Conservation (phyloP, 2,329 filamentous ascomycete species). For the Coniochaeta hoffmannii region DNA sequence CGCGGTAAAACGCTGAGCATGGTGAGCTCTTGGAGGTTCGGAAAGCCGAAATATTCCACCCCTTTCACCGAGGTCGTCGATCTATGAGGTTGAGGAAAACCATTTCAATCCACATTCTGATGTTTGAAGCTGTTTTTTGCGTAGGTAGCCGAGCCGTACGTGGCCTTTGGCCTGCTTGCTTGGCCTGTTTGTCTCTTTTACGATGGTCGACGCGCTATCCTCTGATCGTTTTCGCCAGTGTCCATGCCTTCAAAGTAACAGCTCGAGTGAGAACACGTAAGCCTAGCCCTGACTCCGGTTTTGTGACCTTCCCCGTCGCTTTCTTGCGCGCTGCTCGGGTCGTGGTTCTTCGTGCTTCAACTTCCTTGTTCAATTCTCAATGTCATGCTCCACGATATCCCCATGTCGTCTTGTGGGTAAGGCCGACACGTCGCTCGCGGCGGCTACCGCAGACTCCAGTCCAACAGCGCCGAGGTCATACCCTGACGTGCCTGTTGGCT, state of each 20-base stretch:
- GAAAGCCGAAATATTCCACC: conserved; percentile 80
- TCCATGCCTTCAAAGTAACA: background rate
- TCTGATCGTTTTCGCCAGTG: no score
- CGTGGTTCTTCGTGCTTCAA: no score
- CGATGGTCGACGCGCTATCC: no score
- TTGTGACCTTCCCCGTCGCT: background rate
- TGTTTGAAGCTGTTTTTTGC: background rate
- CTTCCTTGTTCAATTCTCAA: no score
- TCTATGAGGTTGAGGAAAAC: conserved; percentile 86
- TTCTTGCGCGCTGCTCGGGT: no score
- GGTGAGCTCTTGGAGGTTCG: conserved; percentile 40
- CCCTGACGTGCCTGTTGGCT: background rate
- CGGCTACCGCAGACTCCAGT: background rate
- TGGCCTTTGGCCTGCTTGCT: no score
- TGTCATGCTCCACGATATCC: background rate
- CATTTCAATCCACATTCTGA: conserved; percentile 66
- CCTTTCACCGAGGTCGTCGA: conserved; percentile 87
- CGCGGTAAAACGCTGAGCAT: conserved; percentile 62
- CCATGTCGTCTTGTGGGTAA: background rate
- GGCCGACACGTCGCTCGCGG: background rate
- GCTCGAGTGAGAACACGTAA: background rate
- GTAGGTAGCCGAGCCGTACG: no score
- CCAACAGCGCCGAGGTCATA: background rate
- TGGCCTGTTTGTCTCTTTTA: background rate
- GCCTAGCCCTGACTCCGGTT: background rate